Evolutionary conservation across 768 basidiomycete genomes (phyloP).

Genomic region (Collybiopsis luxurians): DNA sequence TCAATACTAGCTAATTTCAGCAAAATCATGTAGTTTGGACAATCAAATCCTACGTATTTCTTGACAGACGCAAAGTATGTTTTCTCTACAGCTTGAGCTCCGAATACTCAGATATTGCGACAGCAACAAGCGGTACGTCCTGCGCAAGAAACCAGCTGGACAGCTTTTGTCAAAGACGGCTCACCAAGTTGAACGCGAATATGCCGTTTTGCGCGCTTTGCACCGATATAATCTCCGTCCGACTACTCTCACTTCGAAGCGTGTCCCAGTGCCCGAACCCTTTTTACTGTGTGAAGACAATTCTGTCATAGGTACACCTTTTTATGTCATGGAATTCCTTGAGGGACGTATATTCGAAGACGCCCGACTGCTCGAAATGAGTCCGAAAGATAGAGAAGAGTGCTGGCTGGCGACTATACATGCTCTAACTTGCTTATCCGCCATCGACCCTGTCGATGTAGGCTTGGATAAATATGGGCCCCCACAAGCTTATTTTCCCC

Average conservation of each 20-base stretch:
- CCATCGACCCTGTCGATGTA: constrained; percentile 59
- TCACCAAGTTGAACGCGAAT: constrained; percentile 95
- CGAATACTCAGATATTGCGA: neutral
- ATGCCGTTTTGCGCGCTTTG: constrained; percentile 72
- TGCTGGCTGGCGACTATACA: constrained; percentile 80
- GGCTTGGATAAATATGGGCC: constrained; percentile 75
- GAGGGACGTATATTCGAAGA: constrained; percentile 95
- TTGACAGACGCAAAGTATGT: constrained; percentile 72
- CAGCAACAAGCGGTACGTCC: constrained; percentile 66
- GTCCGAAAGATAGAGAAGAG: constrained; percentile 59
- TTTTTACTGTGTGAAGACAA: constrained; percentile 80
- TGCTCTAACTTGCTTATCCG: constrained; percentile 66
- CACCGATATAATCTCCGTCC: constrained; percentile 67
- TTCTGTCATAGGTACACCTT: constrained; percentile 79
- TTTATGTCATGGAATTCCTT: constrained; percentile 96
- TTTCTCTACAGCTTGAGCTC: neutral
- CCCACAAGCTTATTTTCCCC: constrained; percentile 80
- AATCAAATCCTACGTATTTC: constrained; percentile 98
- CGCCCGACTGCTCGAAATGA: constrained; percentile 67
- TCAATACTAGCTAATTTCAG: neutral
- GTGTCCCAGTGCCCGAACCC: constrained; percentile 84
- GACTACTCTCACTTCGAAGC: constrained; percentile 43
- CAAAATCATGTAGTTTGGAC: constrained; percentile 58
- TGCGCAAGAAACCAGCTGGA: constrained; percentile 93
- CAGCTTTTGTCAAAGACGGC: constrained; percentile 86